phyloP scores from a whole-genome alignment of 169 alveolate genomes.

The Plasmodium fragile region DNA sequence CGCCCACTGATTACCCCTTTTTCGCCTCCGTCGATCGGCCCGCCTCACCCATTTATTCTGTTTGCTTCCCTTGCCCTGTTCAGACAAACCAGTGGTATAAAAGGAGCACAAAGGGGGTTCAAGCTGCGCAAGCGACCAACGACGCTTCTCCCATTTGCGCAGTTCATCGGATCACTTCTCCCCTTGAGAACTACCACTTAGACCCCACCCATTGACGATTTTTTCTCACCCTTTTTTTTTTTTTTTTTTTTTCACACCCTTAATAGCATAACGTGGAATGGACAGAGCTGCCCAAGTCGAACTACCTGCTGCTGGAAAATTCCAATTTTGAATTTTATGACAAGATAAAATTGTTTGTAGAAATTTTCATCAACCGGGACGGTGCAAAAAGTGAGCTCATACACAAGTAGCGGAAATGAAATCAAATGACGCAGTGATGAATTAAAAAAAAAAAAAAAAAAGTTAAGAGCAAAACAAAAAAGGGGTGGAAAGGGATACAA shows the following conservation, averaged over 20 bases:
- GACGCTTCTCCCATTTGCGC: neutral
- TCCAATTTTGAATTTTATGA: slow-evolving; percentile 25
- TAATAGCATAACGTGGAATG: slow-evolving; percentile 14
- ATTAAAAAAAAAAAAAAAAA: neutral
- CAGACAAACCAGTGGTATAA: neutral
- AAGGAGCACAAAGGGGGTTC: neutral
- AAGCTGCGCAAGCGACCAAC: neutral
- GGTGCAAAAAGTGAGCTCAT: neutral
- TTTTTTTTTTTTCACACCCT: neutral
- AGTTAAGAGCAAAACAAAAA: neutral
- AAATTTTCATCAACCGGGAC: slow-evolving; percentile 5
- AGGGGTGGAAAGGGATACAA: neutral
- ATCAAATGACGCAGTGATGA: neutral
- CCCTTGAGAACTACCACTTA: neutral
- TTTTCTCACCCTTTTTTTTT: neutral
- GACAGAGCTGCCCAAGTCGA: slow-evolving; percentile 3
- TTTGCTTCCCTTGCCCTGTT: neutral
- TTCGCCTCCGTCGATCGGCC: neutral
- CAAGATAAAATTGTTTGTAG: slow-evolving; percentile 23
- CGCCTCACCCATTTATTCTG: neutral
- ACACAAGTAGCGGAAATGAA: neutral
- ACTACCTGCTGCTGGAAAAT: slow-evolving; percentile 50
- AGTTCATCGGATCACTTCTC: neutral
- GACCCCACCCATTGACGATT: neutral
- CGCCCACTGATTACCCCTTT: neutral